phyloP scores from a whole-genome alignment of 176 grass and related monocot species.

The Cenchrus fungigraminus region DNA sequence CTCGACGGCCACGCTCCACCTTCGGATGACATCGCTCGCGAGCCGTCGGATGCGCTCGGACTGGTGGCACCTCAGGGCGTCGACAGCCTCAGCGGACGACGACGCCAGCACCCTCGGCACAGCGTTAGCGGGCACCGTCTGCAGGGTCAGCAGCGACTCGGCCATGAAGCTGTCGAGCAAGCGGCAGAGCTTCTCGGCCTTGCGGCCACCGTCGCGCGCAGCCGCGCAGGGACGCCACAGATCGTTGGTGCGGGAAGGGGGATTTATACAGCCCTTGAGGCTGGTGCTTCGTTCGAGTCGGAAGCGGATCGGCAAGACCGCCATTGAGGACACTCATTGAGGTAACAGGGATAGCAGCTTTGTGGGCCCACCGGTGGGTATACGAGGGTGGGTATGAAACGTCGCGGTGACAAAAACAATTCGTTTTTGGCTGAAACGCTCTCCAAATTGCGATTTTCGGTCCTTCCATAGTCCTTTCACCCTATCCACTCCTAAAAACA shows the following conservation, averaged over 20 bases:
- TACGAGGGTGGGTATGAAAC: too few relatives aligned
- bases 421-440: too few relatives aligned
- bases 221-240: neutral
- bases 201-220: neutral
- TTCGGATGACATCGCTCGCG: neutral
- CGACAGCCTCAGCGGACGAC: neutral
- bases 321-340: too few relatives aligned
- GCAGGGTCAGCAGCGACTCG: neutral
- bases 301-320: too few relatives aligned
- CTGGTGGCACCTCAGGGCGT: neutral
- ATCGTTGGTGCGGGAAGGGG: neutral
- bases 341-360: too few relatives aligned
- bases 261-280: too few relatives aligned
- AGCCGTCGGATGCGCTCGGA: neutral
- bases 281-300: too few relatives aligned
- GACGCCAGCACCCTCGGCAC: neutral
- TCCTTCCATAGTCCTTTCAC: too few relatives aligned
- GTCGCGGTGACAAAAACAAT: too few relatives aligned
- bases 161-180: neutral
- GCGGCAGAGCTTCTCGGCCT: neutral
- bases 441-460: too few relatives aligned
- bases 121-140: neutral
- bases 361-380: too few relatives aligned
- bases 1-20: neutral
- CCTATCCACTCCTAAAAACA: too few relatives aligned